phyloP scores from a whole-genome alignment of 2,329 filamentous ascomycete species.

The Penicillium vulpinum region DNA sequence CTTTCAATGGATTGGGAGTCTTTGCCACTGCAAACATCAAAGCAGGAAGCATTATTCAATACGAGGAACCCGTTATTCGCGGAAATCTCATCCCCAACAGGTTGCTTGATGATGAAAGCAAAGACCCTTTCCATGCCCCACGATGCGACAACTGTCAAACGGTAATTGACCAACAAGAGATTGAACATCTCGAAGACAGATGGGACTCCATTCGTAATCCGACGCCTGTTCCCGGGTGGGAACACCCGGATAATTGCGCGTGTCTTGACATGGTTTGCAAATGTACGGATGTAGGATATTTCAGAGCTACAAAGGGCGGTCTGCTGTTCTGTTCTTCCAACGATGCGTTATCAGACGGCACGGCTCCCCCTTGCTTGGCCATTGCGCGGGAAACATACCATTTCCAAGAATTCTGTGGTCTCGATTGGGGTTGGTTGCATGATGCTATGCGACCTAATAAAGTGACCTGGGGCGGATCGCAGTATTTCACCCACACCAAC shows the following conservation, averaged over 20 bases:
- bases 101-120: conserved; percentile 5
- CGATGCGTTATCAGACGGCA: neutral
- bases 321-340: conserved; percentile 15
- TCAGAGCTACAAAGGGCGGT: neutral
- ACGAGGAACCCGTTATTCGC: conserved; percentile 38
- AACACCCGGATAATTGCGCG: neutral
- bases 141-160: conserved; percentile 34
- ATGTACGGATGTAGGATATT: neutral
- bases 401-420: conserved; percentile 29
- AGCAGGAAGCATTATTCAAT: conserved; percentile 28
- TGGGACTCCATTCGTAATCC: neutral
- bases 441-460: conserved; percentile 31
- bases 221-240: neutral
- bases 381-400: conserved; percentile 33
- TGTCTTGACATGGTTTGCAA: neutral
- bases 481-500: conserved; percentile 28
- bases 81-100: conserved; percentile 29
- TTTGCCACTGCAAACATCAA: conserved; percentile 30
- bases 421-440: conserved; percentile 39
- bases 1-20: conserved; percentile 23
- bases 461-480: neutral
- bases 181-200: neutral
- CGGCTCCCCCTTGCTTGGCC: conserved; percentile 23
- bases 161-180: neutral
- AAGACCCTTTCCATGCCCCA: neutral